phyloP scores from a whole-genome alignment of 202 grass and related monocot species.

The Saccharum hybrid region DNA sequence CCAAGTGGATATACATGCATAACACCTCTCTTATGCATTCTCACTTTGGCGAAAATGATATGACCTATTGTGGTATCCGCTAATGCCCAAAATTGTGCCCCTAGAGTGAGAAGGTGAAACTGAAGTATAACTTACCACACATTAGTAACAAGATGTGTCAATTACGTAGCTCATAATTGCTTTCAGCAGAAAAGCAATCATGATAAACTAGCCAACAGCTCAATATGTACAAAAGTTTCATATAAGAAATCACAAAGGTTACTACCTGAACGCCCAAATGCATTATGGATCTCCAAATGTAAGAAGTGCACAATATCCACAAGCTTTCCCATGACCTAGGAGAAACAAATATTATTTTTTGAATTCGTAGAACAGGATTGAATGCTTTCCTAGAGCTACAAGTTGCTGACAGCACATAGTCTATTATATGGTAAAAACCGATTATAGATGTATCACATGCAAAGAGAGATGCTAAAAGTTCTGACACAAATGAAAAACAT shows the following conservation, averaged over 20 bases:
- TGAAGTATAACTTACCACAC: not conserved
- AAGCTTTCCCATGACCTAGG: constrained; percentile 92
- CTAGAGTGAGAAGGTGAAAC: constrained; percentile 4
- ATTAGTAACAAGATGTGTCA: constrained; percentile 7
- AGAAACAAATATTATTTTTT: constrained; percentile 32
- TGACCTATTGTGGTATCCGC: not conserved
- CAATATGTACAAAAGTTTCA: constrained; percentile 11
- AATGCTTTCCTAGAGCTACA: constrained; percentile 25
- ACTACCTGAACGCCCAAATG: constrained; percentile 83
- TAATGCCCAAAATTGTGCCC: not conserved
- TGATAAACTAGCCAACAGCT: not conserved
- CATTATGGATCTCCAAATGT: constrained; percentile 79
- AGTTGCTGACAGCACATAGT: not conserved
- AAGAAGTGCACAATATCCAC: constrained; percentile 97
- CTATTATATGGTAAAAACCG: not conserved
- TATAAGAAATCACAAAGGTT: constrained; percentile 40
- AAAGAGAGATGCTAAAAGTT: not conserved
- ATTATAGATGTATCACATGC: not conserved
- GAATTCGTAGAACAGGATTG: constrained; percentile 36
- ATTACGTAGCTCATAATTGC: constrained; percentile 3
- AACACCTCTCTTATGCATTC: not conserved
- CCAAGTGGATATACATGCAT: constrained; percentile 1
- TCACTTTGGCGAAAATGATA: not conserved
- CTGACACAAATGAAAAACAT: not conserved
- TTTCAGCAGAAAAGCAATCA: constrained; percentile 26